Base-by-base conservation (phyloP, 306 rosid genomes). In the Cucumis melo region DNA sequence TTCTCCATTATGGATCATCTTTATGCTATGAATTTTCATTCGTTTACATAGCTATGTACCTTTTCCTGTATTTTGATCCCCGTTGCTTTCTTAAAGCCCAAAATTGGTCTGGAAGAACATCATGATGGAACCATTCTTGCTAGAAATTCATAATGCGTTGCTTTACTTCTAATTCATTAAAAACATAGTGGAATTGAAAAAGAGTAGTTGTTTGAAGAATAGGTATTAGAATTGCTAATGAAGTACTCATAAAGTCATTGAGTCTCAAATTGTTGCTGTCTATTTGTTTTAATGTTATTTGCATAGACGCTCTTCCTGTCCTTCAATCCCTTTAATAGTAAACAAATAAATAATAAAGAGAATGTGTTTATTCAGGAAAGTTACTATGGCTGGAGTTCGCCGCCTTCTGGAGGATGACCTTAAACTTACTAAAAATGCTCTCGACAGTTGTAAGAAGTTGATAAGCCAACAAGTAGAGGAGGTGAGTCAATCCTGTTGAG, bases 331-430 rank as follows among this genome's bases (percentile, higher is more conserved):
- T 39, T 66, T 11, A 6, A 39, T 19, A n/a, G 73, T 10, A 41
- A 68, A 53, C 27, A 29, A 50, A 73, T 73, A 51, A 51, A 32
- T 73, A 51, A 14, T 72, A 7, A 32, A 71, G 53, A 17, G 63
- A 59, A 61, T 38, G 75, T 63, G 32, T 36, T 23, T 71, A 73
- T 81, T 66, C 91, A 94, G 99, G 75, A 81, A 83, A 71, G 77
- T 92, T 72, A 91, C 98, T 12, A 80, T 90, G 91, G 93, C 86
- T 72, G 90, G 88, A 78, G 90, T 94, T 75, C 98, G 97, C 41
- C 89, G 98, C 60, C 85, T 91, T 67, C 78, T 94, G 85, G 98
- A 94, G 85, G 83, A 84, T 83, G 98, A 94, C 84, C 97, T 94
- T 83, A 81, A 85, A 77, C 92, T 94, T 72, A 87, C 84, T 66